Percentiles rank a stretch among this genome's conserved stretches.
Evolutionary conservation across 2,329 filamentous ascomycete species (phyloP).

Genomic region (Colletotrichum sansevieriae): DNA sequence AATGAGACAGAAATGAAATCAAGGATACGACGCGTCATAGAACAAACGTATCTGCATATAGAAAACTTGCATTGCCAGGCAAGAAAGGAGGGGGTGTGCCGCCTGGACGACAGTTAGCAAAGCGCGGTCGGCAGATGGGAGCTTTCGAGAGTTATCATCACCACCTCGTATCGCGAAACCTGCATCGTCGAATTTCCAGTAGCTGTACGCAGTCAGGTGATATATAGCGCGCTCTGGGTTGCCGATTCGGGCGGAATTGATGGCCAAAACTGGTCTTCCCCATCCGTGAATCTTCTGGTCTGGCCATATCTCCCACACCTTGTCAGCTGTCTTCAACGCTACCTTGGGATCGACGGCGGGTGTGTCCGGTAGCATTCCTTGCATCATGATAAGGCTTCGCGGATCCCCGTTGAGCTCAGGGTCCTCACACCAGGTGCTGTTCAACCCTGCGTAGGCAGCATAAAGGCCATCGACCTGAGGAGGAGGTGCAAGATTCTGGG

Average conservation of each 20-base stretch:
- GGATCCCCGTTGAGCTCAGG: slow-evolving; percentile 55
- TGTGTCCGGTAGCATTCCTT: slow-evolving; percentile 58
- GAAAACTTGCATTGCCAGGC: slow-evolving; percentile 54
- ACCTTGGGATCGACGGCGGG: slow-evolving; percentile 53
- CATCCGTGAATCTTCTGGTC: slow-evolving; percentile 59
- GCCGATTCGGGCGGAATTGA: slow-evolving; percentile 58
- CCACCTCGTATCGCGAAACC: slow-evolving; percentile 50
- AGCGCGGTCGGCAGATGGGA: not conserved
- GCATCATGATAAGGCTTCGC: slow-evolving; percentile 59
- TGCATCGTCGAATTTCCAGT: slow-evolving; percentile 57
- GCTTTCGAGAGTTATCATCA: slow-evolving; percentile 40
- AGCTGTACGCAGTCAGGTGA: slow-evolving; percentile 57
- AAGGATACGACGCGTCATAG: no score
- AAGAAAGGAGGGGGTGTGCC: slow-evolving; percentile 52
- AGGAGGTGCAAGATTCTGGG: slow-evolving; percentile 64
- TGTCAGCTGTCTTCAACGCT: slow-evolving; percentile 53
- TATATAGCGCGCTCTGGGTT: slow-evolving; percentile 56
- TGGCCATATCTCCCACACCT: slow-evolving; percentile 56
- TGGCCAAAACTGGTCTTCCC: slow-evolving; percentile 61
- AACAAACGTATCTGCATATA: slow-evolving; percentile 47
- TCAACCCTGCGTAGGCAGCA: slow-evolving; percentile 66
- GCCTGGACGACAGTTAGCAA: not conserved
- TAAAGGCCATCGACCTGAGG: slow-evolving; percentile 65
- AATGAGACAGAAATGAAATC: fast-evolving
- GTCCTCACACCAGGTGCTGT: slow-evolving; percentile 58